Percentiles rank a stretch among this genome's conserved stretches.
Evolutionary conservation across 306 rosid genomes (phyloP).

Genomic region (Cucurbita pepo): DNA sequence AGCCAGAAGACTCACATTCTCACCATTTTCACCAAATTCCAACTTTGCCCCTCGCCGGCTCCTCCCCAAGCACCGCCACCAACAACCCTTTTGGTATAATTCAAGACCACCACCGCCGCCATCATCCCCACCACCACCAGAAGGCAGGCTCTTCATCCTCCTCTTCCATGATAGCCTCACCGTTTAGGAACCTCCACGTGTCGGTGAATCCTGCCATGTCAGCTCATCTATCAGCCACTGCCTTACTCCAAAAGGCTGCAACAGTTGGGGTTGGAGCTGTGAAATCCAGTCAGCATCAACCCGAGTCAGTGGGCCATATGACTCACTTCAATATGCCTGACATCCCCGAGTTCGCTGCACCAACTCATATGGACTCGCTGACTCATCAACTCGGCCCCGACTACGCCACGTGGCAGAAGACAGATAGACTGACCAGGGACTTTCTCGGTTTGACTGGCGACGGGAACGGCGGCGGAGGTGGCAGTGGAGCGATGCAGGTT

Average conservation of each 20-base stretch:
- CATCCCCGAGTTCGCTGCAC: constrained; percentile 19
- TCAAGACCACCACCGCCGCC: constrained; percentile 7
- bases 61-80: neutral
- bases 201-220: constrained; percentile 27
- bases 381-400: constrained; percentile 7
- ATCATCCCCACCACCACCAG: neutral
- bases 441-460: constrained; percentile 63
- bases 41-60: neutral
- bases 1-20: constrained; percentile 19
- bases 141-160: neutral
- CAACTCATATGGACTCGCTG: constrained; percentile 20
- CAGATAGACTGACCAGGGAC: constrained; percentile 57
- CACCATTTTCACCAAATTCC: neutral
- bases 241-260: constrained; percentile 83
- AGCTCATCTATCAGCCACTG: constrained; percentile 78
- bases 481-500: constrained; percentile 14
- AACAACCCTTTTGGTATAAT: constrained; percentile 1
- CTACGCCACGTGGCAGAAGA: constrained; percentile 30
- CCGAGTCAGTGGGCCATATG: constrained; percentile 21
- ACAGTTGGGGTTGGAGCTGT: constrained; percentile 33
- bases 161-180: constrained; percentile 24
- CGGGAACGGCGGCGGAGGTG: neutral
- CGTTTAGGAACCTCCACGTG: constrained; percentile 28
- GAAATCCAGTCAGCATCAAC: constrained; percentile 8
- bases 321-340: constrained; percentile 9